Conservation (phyloP, 345 rosid species). For the Lenwebbia sp. region DNA sequence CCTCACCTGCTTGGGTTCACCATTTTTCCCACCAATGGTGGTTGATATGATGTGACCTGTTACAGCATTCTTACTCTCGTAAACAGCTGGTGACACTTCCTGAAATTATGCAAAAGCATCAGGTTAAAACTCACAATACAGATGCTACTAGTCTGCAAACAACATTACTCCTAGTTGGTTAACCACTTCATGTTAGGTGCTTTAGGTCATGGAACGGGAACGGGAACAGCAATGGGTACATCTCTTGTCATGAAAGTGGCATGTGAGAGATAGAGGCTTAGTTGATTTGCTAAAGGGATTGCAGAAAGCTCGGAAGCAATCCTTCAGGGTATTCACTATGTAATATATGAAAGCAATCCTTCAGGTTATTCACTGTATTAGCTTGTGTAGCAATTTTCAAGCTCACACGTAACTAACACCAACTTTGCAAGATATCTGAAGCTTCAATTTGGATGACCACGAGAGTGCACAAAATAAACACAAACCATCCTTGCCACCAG, state of each 20-base stretch:
- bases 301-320: background rate
- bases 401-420: background rate
- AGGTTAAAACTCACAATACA: background rate
- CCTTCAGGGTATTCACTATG: background rate
- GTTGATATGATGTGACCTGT: constrained; percentile 73
- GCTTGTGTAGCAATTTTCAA: background rate
- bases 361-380: too few relatives aligned
- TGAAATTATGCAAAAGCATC: constrained; percentile 6
- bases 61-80: constrained; percentile 48
- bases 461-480: background rate
- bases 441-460: background rate
- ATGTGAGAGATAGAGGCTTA: background rate
- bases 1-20: constrained; percentile 68
- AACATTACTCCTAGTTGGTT: background rate
- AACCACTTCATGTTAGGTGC: background rate
- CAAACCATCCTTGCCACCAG: background rate
- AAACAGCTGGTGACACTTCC: constrained; percentile 56
- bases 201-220: background rate
- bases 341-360: background rate
- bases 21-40: constrained; percentile 79
- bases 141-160: background rate
- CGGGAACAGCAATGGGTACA: background rate
- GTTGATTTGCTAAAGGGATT: background rate
- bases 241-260: background rate
- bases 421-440: background rate